Evolutionary conservation across 139 green algal species (phyloP), one percentile per base, ranked within the genome.

Genomic region (Penium margaritaceum): DNA sequence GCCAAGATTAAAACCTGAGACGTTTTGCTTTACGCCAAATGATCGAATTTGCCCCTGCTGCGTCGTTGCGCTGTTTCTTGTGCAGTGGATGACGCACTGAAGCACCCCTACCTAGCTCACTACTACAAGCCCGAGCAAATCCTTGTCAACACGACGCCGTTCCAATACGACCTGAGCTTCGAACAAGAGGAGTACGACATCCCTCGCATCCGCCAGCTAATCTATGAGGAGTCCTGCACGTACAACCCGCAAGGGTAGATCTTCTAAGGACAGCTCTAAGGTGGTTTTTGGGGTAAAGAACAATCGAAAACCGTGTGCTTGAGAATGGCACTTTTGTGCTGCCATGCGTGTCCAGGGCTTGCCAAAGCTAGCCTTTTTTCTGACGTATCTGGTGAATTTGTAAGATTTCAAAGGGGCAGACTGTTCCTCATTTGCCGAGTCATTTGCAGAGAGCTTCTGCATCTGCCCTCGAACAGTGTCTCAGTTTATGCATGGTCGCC

Each of bases 121-220:
- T 98, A 98, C 80, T 91, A 98, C 80, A 89, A 92, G 53, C 69
- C 83, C 1, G 81, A 82, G 0, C 89, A 97, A 47, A 93, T 98
- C 83, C 91, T 91, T 2, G 41, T 47, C 14, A 84, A 84, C 60
- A 15, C 30, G 27, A 43, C 19, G 29, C 68, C 68, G 9, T 70
- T 76, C 24, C 53, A 69, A 30, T 76, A 58, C 68, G 68, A 76
- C 68, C 41, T 74, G 19, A 74, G 66, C 44, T 80, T 80, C 27
- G 74, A 80, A 34, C 62, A 68, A 24, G 64, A 75, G 35, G 61
- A 75, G 30, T 68, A 69, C 9, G 37, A 44, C 24, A 44, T 51
- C 19, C 33, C 61, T 7, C 17, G 33, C 24, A 55, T 80, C 37
- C 62, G 63, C 21, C 37, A 75, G 34, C 64, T 80, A 12, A 69